A percentile compares a stretch with the other conserved stretches of the same genome.
phyloP scores from a whole-genome alignment of 495 filamentous ascomycete species.

The Podospora comata region DNA sequence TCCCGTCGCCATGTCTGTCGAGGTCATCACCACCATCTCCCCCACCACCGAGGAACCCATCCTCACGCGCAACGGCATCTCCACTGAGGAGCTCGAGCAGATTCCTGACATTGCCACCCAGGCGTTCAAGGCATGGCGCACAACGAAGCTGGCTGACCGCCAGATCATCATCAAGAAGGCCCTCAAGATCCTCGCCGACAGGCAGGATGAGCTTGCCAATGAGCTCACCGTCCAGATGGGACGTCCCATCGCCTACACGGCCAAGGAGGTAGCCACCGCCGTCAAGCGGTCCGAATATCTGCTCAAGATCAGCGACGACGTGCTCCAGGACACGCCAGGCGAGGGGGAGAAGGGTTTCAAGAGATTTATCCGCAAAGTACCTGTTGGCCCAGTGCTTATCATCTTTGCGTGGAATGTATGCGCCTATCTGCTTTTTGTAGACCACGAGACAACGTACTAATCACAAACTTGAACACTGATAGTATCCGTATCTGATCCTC shows the following conservation, averaged over 20 bases:
- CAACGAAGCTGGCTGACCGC: conserved; percentile 61
- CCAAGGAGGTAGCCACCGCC: conserved; percentile 77
- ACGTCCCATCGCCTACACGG: conserved; percentile 79
- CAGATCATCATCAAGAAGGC: conserved; percentile 76
- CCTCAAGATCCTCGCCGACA: conserved; percentile 60
- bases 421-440: conserved; percentile 13
- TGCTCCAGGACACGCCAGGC: conserved; percentile 68
- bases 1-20: conserved; percentile 61
- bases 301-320: conserved; percentile 71
- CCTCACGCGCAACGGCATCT: conserved; percentile 68
- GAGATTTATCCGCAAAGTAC: conserved; percentile 80
- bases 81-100: conserved; percentile 59
- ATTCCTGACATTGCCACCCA: conserved; percentile 63
- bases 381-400: conserved; percentile 78
- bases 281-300: conserved; percentile 77
- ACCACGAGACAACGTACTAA: conserved; percentile 9
- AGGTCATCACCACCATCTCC: conserved; percentile 84
- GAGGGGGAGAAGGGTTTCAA: conserved; percentile 83
- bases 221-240: conserved; percentile 95
- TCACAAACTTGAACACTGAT: not conserved
- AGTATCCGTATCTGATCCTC: conserved; percentile 92
- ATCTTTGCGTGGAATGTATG: conserved; percentile 95
- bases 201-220: conserved; percentile 73
- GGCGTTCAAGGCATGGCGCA: conserved; percentile 68
- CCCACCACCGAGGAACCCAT: conserved; percentile 78